These are phyloP conservation scores for Paramecium sexaurelia DNA, from an alignment of 73 alveolate genomes.

Conservation along the genomic window DNA sequence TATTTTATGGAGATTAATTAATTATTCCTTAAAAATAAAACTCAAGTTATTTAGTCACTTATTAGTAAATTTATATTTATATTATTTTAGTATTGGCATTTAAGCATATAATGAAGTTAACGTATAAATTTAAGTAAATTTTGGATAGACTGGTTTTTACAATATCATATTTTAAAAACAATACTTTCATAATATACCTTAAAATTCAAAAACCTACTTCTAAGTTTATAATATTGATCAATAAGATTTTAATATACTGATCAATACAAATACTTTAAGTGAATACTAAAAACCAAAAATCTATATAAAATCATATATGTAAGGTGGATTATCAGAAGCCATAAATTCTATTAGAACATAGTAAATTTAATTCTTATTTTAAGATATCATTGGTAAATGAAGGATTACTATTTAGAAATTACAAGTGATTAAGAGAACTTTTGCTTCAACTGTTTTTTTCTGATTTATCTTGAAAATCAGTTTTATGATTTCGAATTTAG, in stretches of 20 bases:
- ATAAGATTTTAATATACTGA: not conserved
- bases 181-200: no score
- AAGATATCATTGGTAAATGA: not conserved
- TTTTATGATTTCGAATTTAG: not conserved
- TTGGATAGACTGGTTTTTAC: not conserved
- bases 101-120: not conserved
- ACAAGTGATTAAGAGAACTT: not conserved
- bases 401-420: not conserved
- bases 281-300: not conserved
- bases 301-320: not conserved
- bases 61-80: not conserved
- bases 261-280: not conserved
- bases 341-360: not conserved
- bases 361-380: not conserved
- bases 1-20: not conserved
- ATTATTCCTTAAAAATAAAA: not conserved
- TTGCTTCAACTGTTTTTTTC: not conserved
- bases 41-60: not conserved
- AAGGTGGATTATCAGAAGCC: not conserved
- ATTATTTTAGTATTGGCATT: not conserved
- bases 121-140: not conserved
- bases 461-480: not conserved
- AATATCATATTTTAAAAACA: not conserved
- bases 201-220: not conserved
- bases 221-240: not conserved